Percentiles rank a stretch among this genome's conserved stretches.
phyloP scores from a whole-genome alignment of 2,329 filamentous ascomycete genomes.

The Didymella arachidicola region DNA sequence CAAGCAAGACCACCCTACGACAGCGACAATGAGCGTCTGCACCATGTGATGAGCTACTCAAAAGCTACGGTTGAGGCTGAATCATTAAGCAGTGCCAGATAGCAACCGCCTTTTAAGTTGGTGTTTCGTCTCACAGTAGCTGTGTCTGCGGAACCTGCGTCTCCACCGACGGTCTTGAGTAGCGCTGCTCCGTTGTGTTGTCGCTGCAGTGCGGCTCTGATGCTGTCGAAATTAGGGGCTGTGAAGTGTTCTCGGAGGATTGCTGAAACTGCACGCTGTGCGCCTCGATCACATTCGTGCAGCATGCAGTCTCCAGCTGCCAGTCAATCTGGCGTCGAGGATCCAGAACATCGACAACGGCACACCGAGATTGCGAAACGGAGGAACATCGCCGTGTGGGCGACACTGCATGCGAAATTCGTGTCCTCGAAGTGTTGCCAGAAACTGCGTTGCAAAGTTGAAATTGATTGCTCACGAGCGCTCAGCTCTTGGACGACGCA shows the following conservation, averaged over 20 bases:
- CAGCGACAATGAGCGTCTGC: neutral
- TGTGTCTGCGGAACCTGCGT: neutral
- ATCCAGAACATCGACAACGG: slow-evolving; percentile 6
- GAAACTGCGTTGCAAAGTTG: slow-evolving; percentile 10
- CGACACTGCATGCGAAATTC: slow-evolving; percentile 3
- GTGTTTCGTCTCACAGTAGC: neutral
- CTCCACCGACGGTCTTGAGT: neutral
- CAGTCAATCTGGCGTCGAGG: neutral
- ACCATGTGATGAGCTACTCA: neutral
- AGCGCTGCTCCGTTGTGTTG: neutral
- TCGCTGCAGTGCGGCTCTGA: neutral
- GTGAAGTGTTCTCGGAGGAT: neutral
- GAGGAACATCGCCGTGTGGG: slow-evolving; percentile 1
- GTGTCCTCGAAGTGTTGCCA: slow-evolving; percentile 3
- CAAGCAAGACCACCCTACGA: neutral
- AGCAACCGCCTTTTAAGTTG: slow-evolving; percentile 1
- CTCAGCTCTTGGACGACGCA: slow-evolving; percentile 7
- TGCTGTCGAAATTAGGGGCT: slow-evolving; percentile 7
- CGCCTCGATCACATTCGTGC: slow-evolving; percentile 9
- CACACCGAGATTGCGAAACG: slow-evolving; percentile 3
- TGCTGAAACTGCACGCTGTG: slow-evolving; percentile 14
- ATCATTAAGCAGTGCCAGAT: neutral
- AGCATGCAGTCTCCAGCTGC: slow-evolving; percentile 2
- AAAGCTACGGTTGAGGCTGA: neutral
- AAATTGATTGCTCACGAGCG: slow-evolving; percentile 19